Evolutionary conservation across 495 filamentous ascomycete genomes (phyloP).

Genomic region (Thozetella sp.): DNA sequence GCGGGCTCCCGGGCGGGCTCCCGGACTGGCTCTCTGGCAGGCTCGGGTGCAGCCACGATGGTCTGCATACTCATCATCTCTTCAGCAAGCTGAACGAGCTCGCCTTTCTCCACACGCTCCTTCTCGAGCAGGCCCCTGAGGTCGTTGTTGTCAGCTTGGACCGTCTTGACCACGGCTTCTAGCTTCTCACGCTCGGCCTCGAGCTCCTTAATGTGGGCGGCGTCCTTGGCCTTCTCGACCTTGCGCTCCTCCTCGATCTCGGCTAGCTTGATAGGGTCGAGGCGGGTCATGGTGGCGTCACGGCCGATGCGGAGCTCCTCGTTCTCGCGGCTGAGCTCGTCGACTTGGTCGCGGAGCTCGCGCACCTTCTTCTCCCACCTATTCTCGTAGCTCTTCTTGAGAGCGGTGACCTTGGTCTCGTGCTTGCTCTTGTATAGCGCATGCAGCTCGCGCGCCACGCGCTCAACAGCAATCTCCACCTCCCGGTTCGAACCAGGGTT

Average conservation of each 20-base stretch:
- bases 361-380: constrained; percentile 84
- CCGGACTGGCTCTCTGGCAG: constrained; percentile 19
- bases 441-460: constrained; percentile 87
- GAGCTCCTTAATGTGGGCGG: constrained; percentile 56
- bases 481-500: constrained; percentile 40
- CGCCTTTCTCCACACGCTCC: constrained; percentile 90
- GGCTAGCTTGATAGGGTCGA: constrained; percentile 47
- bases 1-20: no score
- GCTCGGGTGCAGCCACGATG: constrained; percentile 11
- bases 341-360: constrained; percentile 71
- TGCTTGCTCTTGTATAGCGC: constrained; percentile 95
- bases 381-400: constrained; percentile 93
- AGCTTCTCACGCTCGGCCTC: constrained; percentile 72
- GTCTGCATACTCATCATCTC: constrained; percentile 72
- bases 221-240: constrained; percentile 49
- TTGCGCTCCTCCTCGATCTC: constrained; percentile 49
- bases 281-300: constrained; percentile 65
- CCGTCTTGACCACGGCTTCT: constrained; percentile 62
- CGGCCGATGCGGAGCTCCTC: constrained; percentile 68
- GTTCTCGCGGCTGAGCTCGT: constrained; percentile 68
- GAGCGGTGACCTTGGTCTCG: constrained; percentile 87
- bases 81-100: constrained; percentile 89
- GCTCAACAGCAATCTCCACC: constrained; percentile 88
- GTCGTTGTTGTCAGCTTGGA: constrained; percentile 66
- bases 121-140: constrained; percentile 67